These are phyloP conservation scores for Clarireedia monteithiana DNA, from an alignment of 2,329 filamentous ascomycete genomes.

Conservation along the genomic window DNA sequence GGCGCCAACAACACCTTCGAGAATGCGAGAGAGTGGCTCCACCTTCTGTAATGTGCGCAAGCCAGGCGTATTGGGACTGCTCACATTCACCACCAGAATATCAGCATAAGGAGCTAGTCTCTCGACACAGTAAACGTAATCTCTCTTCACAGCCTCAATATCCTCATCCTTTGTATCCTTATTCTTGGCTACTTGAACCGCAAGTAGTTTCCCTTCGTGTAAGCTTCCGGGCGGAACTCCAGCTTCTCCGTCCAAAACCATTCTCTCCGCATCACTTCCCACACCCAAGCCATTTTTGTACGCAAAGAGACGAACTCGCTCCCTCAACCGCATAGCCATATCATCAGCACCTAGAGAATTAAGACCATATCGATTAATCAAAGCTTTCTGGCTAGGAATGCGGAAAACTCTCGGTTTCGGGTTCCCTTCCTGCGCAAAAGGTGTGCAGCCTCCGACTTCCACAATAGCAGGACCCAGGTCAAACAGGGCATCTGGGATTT, in stretches of 20 bases:
- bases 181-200: slow-evolving; percentile 95
- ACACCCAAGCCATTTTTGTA: slow-evolving; percentile 58
- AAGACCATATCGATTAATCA: slow-evolving; percentile 94
- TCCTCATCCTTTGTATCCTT: slow-evolving; percentile 83
- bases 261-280: slow-evolving; percentile 54
- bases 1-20: slow-evolving; percentile 75
- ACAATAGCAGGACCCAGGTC: slow-evolving; percentile 79
- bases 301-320: slow-evolving; percentile 72
- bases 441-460: slow-evolving; percentile 86
- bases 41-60: slow-evolving; percentile 79
- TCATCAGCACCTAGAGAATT: slow-evolving; percentile 87
- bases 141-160: slow-evolving; percentile 69
- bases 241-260: slow-evolving; percentile 70
- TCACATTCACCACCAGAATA: slow-evolving; percentile 96
- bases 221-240: slow-evolving; percentile 79
- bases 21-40: slow-evolving; percentile 72
- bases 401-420: slow-evolving; percentile 83
- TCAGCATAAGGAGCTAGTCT: slow-evolving; percentile 82
- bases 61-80: slow-evolving; percentile 91
- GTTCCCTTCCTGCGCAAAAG: slow-evolving; percentile 82
- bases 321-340: slow-evolving; percentile 70
- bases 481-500: slow-evolving; percentile 78
- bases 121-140: slow-evolving; percentile 85
- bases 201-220: slow-evolving; percentile 65
- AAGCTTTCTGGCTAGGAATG: slow-evolving; percentile 70